These are phyloP conservation scores for Stephanodiscus triporus DNA, from an alignment of 108 stramenopile genomes.

Conservation along the genomic window DNA sequence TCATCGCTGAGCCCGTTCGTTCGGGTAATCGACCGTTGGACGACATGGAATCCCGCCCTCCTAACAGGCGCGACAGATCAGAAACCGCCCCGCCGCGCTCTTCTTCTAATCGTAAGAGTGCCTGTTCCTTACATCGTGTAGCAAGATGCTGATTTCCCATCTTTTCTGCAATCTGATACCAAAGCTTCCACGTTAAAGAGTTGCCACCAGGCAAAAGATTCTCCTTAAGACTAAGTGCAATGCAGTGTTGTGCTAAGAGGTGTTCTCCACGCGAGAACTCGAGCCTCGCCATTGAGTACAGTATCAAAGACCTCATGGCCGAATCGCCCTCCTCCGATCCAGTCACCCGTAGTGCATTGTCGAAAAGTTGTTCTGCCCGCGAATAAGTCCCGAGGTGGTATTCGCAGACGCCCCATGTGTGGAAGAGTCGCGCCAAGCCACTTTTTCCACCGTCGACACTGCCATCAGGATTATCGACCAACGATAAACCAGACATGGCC, in stretches of 20 bases:
- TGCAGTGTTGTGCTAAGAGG: constrained; percentile 75
- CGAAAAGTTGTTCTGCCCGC: constrained; percentile 67
- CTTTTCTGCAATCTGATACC: constrained; percentile 65
- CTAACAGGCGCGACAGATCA: constrained; percentile 39
- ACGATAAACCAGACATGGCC: constrained; percentile 32
- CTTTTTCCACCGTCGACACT: constrained; percentile 27
- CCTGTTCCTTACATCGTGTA: constrained; percentile 56
- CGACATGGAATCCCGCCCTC: constrained; percentile 21
- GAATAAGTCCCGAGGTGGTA: constrained; percentile 64
- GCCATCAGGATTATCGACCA: background rate
- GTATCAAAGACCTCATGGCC: constrained; percentile 57
- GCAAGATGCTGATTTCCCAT: constrained; percentile 63
- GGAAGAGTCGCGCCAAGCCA: constrained; percentile 57
- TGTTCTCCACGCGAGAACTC: constrained; percentile 57
- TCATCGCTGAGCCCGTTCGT: constrained; percentile 44
- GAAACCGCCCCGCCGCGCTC: constrained; percentile 43
- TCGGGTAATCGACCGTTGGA: constrained; percentile 13
- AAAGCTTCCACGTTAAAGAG: constrained; percentile 64
- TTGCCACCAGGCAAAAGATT: constrained; percentile 62
- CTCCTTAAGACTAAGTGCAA: constrained; percentile 72
- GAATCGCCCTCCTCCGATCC: constrained; percentile 50
- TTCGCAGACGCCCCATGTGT: constrained; percentile 78
- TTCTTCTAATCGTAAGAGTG: constrained; percentile 27
- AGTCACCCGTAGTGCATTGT: constrained; percentile 66
- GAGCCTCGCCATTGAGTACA: constrained; percentile 70